phyloP scores from a whole-genome alignment of 768 basidiomycete species.

The Leucocoprinus leucothites region DNA sequence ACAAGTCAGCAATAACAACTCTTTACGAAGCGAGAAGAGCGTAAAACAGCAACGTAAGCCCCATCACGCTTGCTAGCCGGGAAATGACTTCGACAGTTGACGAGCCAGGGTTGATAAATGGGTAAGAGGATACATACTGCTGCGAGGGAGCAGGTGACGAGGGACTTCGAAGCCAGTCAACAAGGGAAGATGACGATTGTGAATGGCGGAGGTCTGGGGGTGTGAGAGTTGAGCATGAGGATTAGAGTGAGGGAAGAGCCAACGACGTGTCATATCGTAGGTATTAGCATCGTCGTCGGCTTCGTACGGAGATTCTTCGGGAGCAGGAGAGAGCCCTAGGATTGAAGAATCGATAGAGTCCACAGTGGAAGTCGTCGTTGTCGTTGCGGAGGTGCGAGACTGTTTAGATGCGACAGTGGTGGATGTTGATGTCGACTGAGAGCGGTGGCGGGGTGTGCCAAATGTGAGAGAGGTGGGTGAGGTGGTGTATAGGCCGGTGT shows the following conservation, averaged over 20 bases:
- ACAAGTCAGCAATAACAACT: too few species aligned
- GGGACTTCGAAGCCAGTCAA: background rate
- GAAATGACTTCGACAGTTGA: conserved; percentile 1
- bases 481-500: too few species aligned
- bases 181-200: background rate
- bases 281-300: background rate
- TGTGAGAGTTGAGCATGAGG: background rate
- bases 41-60: conserved; percentile 12
- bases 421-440: background rate
- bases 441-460: background rate
- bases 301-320: background rate
- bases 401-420: background rate
- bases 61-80: conserved; percentile 3
- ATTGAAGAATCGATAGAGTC: conserved; percentile 1
- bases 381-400: conserved; percentile 1
- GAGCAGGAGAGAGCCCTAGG: background rate
- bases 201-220: background rate
- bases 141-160: background rate
- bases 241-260: background rate
- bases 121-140: background rate
- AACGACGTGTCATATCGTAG: background rate
- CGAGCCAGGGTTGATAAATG: background rate
- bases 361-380: background rate
- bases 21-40: conserved; percentile 21
- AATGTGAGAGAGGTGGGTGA: too few species aligned